Base-by-base conservation (phyloP, 2,329 filamentous ascomycete species). In the Xylaria sp. region DNA sequence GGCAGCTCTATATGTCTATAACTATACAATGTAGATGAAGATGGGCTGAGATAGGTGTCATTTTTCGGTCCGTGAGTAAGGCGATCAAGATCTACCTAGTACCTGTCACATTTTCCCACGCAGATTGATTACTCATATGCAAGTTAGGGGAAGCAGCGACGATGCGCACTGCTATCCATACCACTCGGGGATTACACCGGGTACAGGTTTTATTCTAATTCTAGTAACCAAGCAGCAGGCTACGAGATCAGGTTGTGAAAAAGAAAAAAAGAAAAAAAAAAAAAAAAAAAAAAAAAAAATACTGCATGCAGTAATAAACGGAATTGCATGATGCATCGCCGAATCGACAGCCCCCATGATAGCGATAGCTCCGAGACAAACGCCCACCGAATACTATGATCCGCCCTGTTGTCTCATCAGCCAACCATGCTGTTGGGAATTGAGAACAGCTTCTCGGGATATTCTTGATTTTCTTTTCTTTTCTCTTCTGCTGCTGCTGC, bases 381-480 rank as follows among this genome's bases (percentile, higher is more conserved):
- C 6, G 18, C 27, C 66, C 62, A 68, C 66, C n/a, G 23, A 40
- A 50, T 35, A 35, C 8, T 10, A 35, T 10, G 57, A 40, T 55
- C 48, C 21, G 27, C 47, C 27, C 23, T 35, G n/a, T 18, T 55
- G 57, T 69, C 57, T 65, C 57, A 53, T 65, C 58, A 25, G 29
- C 29, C 54, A 60, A 12, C 63, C 63, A 25, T 37, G 53, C 63
- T 59, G 51, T 66, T 69, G 67, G 44, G 63, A 53, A 66, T n/a
- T 50, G 51, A 40, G 5, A 40, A 25, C 32, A 50, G 47, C 29
- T 60, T n/a, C 55, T 55, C 42, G 27, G 44, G 50, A 18, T 21
- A 40, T 48, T 8, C 10, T 32, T 53, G 37, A 25, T 60, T 53
- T 64, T 23, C 23, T 66, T 27, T 54, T 23, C 12, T 13, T 5